phyloP scores from a whole-genome alignment of 2,329 filamentous ascomycete species.

The Calonectria naviculata region DNA sequence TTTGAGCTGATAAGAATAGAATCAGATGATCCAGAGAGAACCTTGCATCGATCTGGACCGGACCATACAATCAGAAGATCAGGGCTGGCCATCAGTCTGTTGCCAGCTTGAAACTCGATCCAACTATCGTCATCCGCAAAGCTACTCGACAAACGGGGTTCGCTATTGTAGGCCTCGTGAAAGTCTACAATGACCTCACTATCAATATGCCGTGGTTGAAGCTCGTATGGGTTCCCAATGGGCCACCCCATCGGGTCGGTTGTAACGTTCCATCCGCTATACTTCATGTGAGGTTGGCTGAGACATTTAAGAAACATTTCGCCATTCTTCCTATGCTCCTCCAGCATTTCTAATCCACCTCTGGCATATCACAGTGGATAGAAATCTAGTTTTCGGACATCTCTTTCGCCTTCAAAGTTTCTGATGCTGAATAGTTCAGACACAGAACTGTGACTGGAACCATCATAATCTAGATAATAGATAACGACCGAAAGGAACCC shows the following conservation, averaged over 20 bases:
- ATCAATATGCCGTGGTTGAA: background rate
- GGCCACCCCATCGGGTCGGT: background rate
- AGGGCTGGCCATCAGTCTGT: background rate
- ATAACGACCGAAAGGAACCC: background rate
- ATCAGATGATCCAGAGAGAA: background rate
- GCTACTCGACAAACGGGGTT: background rate
- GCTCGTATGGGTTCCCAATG: background rate
- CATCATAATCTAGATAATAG: slow-evolving; percentile 6
- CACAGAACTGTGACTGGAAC: background rate
- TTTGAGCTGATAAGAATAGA: background rate
- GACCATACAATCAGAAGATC: background rate
- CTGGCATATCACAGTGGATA: background rate
- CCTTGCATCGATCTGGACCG: background rate
- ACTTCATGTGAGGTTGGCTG: background rate
- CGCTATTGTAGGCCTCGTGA: background rate
- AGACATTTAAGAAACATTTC: background rate
- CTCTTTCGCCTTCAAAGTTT: slow-evolving; percentile 4
- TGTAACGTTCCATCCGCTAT: slow-evolving; percentile 6
- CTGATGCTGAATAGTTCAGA: background rate
- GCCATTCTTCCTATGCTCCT: background rate
- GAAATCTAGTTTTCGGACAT: background rate
- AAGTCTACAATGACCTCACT: slow-evolving; percentile 6
- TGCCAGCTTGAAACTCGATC: background rate
- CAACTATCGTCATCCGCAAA: background rate
- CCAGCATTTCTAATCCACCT: background rate